Evolutionary conservation across 2,329 filamentous ascomycete genomes (phyloP).

Genomic region (Bipolaris bicolor): DNA sequence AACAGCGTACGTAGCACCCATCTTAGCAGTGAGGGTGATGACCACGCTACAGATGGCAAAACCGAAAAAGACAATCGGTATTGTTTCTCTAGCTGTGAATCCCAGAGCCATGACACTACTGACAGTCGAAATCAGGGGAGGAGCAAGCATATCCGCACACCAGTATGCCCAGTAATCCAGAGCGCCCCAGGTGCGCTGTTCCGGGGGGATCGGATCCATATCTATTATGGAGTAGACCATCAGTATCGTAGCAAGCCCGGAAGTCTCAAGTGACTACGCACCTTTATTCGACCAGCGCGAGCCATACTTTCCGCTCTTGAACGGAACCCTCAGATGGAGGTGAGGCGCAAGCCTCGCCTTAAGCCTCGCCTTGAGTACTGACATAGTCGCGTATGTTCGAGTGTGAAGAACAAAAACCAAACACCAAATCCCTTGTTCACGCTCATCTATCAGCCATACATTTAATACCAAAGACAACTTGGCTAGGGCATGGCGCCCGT

Average conservation of each 20-base stretch:
- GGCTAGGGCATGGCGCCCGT: not conserved
- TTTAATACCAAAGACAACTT: not conserved
- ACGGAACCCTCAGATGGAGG: slow-evolving; percentile 48
- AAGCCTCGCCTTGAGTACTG: slow-evolving; percentile 46
- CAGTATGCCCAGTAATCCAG: slow-evolving; percentile 57
- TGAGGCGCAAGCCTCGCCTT: slow-evolving; percentile 49
- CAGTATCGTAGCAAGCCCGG: not conserved
- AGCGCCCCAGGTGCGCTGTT: slow-evolving; percentile 55
- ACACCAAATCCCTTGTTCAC: not conserved
- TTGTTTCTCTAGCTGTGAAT: slow-evolving; percentile 56
- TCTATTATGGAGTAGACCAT: slow-evolving; percentile 18
- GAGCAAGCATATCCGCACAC: slow-evolving; percentile 56
- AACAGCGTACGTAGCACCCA: slow-evolving; percentile 49
- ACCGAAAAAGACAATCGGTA: slow-evolving; percentile 57
- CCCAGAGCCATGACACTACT: slow-evolving; percentile 52
- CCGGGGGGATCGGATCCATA: slow-evolving; percentile 50
- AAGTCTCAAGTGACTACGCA: slow-evolving; percentile 7
- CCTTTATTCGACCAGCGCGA: slow-evolving; percentile 58
- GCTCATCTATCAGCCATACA: not conserved
- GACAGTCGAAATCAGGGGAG: slow-evolving; percentile 50
- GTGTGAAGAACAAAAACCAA: not conserved
- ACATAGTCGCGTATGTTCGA: slow-evolving; percentile 26
- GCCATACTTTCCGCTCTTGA: slow-evolving; percentile 49
- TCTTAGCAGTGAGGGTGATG: slow-evolving; percentile 57
- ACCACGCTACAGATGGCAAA: slow-evolving; percentile 56